A percentile compares a stretch with the other conserved stretches of the same genome.
phyloP scores from a whole-genome alignment of 2,329 filamentous ascomycete species.

The Colletotrichum horii region DNA sequence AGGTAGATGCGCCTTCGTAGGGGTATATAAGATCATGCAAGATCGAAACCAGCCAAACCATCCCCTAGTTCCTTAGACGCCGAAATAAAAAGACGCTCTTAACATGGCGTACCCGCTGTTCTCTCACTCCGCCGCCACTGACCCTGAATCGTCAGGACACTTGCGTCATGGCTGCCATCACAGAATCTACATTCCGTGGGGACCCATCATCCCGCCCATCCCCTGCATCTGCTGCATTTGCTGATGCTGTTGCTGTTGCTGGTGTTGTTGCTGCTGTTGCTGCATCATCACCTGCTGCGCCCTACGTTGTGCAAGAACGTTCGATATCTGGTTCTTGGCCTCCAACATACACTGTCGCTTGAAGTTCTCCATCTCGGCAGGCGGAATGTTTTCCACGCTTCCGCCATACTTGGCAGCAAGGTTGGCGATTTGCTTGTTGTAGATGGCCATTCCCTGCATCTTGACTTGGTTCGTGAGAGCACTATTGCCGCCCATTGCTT shows the following conservation, averaged over 20 bases:
- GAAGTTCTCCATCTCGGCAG: constrained; percentile 48
- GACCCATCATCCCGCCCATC: constrained; percentile 60
- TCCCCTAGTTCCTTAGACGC: constrained; percentile 3
- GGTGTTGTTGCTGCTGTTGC: constrained; percentile 37
- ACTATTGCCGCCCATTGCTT: constrained; percentile 36
- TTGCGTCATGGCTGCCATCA: not conserved
- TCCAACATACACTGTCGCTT: constrained; percentile 45
- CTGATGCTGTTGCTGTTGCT: constrained; percentile 35
- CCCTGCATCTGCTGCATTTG: constrained; percentile 45
- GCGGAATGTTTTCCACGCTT: constrained; percentile 47
- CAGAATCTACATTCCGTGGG: constrained; percentile 49
- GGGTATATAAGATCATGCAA: constrained; percentile 22
- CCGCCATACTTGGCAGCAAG: constrained; percentile 45
- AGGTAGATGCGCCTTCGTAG: constrained; percentile 21
- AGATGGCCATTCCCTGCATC: constrained; percentile 42
- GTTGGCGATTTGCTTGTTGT: constrained; percentile 39
- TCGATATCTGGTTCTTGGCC: constrained; percentile 41
- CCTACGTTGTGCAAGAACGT: constrained; percentile 34
- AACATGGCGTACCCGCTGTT: not conserved
- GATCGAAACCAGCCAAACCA: constrained; percentile 11
- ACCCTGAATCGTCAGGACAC: not conserved
- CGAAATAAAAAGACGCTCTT: constrained; percentile 10
- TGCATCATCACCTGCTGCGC: constrained; percentile 42
- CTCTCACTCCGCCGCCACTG: not conserved
- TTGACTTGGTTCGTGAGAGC: constrained; percentile 33